Conservation (phyloP, 257 asterid species). For the Capsicum chinense region DNA sequence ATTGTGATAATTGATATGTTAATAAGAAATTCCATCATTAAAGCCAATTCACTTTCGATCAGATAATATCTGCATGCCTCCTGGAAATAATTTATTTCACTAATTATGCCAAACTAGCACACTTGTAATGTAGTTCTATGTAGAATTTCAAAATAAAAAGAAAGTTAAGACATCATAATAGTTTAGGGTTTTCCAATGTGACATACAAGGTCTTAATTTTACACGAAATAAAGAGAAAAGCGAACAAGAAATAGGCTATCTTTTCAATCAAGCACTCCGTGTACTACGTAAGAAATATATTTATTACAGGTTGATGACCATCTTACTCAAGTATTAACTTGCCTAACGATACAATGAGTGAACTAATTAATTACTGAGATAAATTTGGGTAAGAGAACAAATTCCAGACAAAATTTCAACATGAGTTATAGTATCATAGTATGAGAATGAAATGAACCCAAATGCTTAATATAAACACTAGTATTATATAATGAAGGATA, state of each 20-base stretch:
- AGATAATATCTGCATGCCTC: constrained; percentile 93
- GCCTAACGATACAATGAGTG: not conserved
- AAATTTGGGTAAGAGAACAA: not conserved
- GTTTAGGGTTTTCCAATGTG: not conserved
- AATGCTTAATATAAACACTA: too few relatives aligned
- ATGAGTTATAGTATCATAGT: not conserved
- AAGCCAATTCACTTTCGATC: constrained; percentile 86
- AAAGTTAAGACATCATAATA: constrained; percentile 2
- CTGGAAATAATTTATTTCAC: constrained; percentile 42
- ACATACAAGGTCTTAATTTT: not conserved
- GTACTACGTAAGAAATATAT: not conserved
- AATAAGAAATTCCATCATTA: constrained; percentile 84
- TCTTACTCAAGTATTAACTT: constrained; percentile 6
- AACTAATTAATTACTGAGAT: not conserved
- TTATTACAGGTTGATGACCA: not conserved
- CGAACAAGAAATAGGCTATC: not conserved
- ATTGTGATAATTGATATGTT: constrained; percentile 89
- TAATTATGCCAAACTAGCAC: not conserved
- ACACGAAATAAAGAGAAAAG: not conserved
- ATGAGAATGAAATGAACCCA: not conserved
- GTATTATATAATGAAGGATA: too few relatives aligned
- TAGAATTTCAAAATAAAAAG: constrained; percentile 12
- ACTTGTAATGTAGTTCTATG: not conserved
- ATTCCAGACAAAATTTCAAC: not conserved
- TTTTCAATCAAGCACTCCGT: not conserved